Percentiles rank a stretch among this genome's conserved stretches.
phyloP scores from a whole-genome alignment of 176 grass and related monocot species.

The Areca catechu region DNA sequence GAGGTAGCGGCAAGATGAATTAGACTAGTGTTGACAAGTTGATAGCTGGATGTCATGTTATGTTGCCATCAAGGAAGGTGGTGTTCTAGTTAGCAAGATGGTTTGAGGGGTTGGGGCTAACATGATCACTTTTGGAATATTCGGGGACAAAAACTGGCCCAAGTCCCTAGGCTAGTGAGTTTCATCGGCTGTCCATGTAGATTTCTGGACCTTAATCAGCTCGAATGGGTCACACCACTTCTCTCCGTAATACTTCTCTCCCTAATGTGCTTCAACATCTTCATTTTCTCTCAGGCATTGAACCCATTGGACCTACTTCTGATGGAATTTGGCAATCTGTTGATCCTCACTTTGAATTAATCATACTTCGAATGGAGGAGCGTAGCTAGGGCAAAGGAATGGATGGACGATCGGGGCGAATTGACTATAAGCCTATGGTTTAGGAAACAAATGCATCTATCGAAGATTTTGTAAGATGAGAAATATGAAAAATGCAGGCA shows the following conservation, averaged over 20 bases:
- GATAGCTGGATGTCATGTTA: slow-evolving; percentile 59
- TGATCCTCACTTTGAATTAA: slow-evolving; percentile 93
- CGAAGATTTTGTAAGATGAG: too few species aligned
- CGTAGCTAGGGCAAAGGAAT: too few species aligned
- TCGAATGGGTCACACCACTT: slow-evolving; percentile 54
- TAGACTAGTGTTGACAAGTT: too few species aligned
- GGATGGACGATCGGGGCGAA: too few species aligned
- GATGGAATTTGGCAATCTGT: slow-evolving; percentile 78
- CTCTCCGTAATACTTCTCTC: too few species aligned
- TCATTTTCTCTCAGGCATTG: too few species aligned
- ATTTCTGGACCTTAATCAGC: slow-evolving; percentile 72
- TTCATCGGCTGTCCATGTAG: slow-evolving; percentile 95
- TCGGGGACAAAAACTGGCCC: slow-evolving; percentile 41
- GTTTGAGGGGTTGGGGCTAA: slow-evolving; percentile 73
- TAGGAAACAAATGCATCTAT: too few species aligned
- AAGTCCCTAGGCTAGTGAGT: slow-evolving; percentile 91
- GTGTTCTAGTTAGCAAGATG: slow-evolving; percentile 94
- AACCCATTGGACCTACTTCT: slow-evolving; percentile 73
- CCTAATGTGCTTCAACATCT: too few species aligned
- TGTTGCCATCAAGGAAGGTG: slow-evolving; percentile 97
- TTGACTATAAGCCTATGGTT: too few species aligned
- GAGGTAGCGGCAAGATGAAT: too few species aligned
- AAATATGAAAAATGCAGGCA: too few species aligned
- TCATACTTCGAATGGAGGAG: slow-evolving; percentile 36
- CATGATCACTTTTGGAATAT: slow-evolving; percentile 68